Base-by-base conservation (phyloP, 495 filamentous ascomycete species). In the Aspergillus leporis region DNA sequence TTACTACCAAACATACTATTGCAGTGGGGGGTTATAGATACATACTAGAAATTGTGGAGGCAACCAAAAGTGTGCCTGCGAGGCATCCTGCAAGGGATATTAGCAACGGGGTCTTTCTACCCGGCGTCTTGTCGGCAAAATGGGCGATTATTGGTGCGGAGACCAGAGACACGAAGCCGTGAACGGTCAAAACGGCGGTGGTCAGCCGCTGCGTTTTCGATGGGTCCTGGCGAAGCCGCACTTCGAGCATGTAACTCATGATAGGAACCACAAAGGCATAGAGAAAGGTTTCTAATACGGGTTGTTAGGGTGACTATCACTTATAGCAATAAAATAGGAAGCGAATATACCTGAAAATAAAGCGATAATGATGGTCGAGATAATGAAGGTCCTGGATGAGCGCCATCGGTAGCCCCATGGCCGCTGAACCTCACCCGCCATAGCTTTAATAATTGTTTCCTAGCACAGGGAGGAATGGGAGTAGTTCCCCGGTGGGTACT, bases 251-350 rank as follows among this genome's bases (percentile, higher is more conserved):
- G 36, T 66, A 65, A 2, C 34, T 25, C 16, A 73, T 48, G 10
- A 73, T 73, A 1, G 70, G 70, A 8, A 69, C 61, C 9, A 69
- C 30, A 40, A 69, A 73, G 40, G 64, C 61, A 46, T 60, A 73
- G 21, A 70, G 66, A 52, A 73, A 69, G 34, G 56, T 62, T 41
- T 72, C 69, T 72, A 23, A 9, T 31, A 18, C 12, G 32, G 19
- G 19, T 45, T 7, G 32, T 43, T 36, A 55, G 47, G 28, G 22
- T 23, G 47, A 21, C 25, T 28, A 28, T 28, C 6, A 3, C 25
- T 28, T 6, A 6, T 6, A 6, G 25, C 3, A 3, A 6, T 3
- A 3, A 28, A 3, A 6, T 28, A 28, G 25, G 12, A 49, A 7
- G 41, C 25, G 16, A 41, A 18, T 49, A 43, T 19, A 68, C 66